A percentile compares a stretch with the other conserved stretches of the same genome.
phyloP scores from a whole-genome alignment of 2,329 filamentous ascomycete genomes.

The Helotiales sp. region DNA sequence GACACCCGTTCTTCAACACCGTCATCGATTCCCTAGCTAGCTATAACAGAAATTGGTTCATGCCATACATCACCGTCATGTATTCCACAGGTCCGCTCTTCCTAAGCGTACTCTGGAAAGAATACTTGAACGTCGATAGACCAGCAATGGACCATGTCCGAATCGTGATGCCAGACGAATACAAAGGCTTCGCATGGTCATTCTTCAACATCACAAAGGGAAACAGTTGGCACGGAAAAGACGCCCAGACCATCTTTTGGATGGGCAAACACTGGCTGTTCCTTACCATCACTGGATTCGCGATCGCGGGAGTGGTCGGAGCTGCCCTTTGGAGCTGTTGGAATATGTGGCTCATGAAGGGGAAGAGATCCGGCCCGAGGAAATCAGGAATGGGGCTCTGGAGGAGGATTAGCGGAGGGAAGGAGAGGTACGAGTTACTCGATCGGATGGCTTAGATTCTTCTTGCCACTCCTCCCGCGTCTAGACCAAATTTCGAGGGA shows the following conservation, averaged over 20 bases:
- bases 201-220: constrained; percentile 60
- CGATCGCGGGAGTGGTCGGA: constrained; percentile 32
- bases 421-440: constrained; percentile 34
- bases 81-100: constrained; percentile 75
- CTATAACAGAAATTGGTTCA: constrained; percentile 66
- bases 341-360: constrained; percentile 29
- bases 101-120: constrained; percentile 73
- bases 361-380: constrained; percentile 12
- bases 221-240: constrained; percentile 47
- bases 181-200: constrained; percentile 67
- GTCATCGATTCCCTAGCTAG: constrained; percentile 67
- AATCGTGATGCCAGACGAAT: constrained; percentile 69
- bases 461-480: too few species aligned
- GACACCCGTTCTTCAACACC: constrained; percentile 72
- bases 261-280: constrained; percentile 44
- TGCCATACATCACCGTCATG: constrained; percentile 75
- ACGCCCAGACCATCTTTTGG: constrained; percentile 50
- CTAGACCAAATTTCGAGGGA: background rate
- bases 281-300: constrained; percentile 37
- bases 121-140: constrained; percentile 60
- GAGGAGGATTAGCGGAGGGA: constrained; percentile 26
- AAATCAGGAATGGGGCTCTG: constrained; percentile 23
- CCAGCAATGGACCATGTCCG: constrained; percentile 56
- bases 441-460: constrained; percentile 31
- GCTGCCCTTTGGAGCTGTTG: constrained; percentile 30